Conservation (phyloP, 306 rosid genomes). For the Trifolium dubium region DNA sequence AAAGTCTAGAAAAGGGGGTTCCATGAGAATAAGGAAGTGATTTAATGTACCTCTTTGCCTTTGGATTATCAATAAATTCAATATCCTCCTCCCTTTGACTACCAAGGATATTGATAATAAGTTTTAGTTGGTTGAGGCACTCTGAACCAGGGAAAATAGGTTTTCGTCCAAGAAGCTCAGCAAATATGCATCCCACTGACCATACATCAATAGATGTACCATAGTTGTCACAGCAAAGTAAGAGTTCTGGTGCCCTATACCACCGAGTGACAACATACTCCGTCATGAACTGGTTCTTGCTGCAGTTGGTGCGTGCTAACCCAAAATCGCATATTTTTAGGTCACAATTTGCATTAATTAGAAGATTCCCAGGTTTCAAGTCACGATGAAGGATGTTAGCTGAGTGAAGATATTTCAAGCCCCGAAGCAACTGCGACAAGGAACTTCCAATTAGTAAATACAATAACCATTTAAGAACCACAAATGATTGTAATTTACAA, state of each 20-base stretch:
- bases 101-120: conserved; percentile 83
- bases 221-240: conserved; percentile 92
- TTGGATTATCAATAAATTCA: conserved; percentile 83
- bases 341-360: conserved; percentile 91
- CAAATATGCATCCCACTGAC: conserved; percentile 97
- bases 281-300: conserved; percentile 89
- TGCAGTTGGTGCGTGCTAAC: conserved; percentile 79
- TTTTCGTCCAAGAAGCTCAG: conserved; percentile 87
- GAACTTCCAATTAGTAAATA: conserved; percentile 43
- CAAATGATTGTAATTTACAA: neutral
- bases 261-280: conserved; percentile 97
- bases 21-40: conserved; percentile 67
- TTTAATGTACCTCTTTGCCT: conserved; percentile 76
- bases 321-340: conserved; percentile 96
- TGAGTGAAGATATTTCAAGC: conserved; percentile 90
- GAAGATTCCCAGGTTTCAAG: conserved; percentile 94
- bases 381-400: conserved; percentile 97
- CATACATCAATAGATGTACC: conserved; percentile 92
- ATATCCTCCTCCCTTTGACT: conserved; percentile 93
- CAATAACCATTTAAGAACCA: conserved; percentile 36
- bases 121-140: conserved; percentile 85
- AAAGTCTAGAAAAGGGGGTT: conserved; percentile 66
- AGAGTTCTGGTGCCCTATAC: conserved; percentile 96
- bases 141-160: conserved; percentile 89
- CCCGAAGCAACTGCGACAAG: conserved; percentile 80